Base-by-base conservation (phyloP, 2,329 filamentous ascomycete species). In the Celoporthe dispersa region DNA sequence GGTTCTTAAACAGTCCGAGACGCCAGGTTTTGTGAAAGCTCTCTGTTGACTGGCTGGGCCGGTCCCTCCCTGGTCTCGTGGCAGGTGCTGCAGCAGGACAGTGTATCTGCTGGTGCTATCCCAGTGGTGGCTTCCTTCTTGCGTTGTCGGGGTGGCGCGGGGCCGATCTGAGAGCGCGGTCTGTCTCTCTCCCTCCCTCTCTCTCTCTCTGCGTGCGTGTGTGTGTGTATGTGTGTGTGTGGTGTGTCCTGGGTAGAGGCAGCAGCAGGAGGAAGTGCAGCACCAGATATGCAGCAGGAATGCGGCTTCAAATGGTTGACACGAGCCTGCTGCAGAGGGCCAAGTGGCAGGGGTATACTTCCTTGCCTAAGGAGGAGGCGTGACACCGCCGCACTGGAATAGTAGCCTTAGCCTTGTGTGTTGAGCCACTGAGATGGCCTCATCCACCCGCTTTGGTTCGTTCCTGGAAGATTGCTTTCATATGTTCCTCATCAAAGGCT, bases 241-340 rank as follows among this genome's bases (percentile, higher is more conserved):
- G n/a, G n/a, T 33, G 8, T 60, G 31, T 31, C 31, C n/a, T 59
- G n/a, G 62, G 64, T 39, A 12, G 35, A 55, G 44, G 67, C 53
- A 48, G 55, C 64, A 63, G 61, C 41, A 59, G 16, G 53, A 69
- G 59, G 53, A 68, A 11, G 9, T 37, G 35, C 35, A 19, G 41
- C 16, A 6, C 7, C 5, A 48, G 44, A 48, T 48, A 48, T 48
- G 62, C 65, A 72, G 68, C 70, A 70, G 70, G 61, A 72, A 71
- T 69, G 69, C 71, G 64, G 67, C 67, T 64, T 68, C 67, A 69
- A 66, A 71, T 71, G 70, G 69, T 70, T 70, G 71, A 69, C 70
- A 68, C 63, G 69, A 68, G 70, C 72, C 61, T 72, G 68, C 66
- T 68, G 68, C 70, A 70, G 62, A 31, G 31, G 68, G 64, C 69